Evolutionary conservation across 257 asterid species (phyloP).

Genomic region (Salvia rosmarinus): DNA sequence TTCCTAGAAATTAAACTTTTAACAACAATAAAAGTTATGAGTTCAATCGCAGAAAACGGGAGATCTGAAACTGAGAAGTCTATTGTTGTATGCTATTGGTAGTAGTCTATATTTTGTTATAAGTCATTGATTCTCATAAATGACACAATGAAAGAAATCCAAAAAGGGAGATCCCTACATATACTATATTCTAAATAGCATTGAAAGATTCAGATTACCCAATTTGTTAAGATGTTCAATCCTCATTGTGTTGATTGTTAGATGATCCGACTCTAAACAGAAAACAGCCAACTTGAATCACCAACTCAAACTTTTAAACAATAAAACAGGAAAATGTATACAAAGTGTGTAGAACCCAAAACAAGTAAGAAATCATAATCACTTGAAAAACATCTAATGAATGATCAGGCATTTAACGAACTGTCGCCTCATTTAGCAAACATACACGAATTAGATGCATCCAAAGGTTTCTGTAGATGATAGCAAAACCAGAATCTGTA

Average conservation of each 20-base stretch:
- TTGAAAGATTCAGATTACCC: slow-evolving; percentile 8
- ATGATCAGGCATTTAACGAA: background rate
- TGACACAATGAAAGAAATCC: slow-evolving; percentile 7
- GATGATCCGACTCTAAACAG: background rate
- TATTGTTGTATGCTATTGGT: too few species aligned
- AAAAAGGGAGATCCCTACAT: background rate
- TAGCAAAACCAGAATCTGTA: background rate
- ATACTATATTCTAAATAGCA: background rate
- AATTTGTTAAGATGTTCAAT: background rate
- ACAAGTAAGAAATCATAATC: slow-evolving; percentile 15
- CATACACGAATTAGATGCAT: background rate
- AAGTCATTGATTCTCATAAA: slow-evolving; percentile 5
- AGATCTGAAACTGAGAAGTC: too few species aligned
- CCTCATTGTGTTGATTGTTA: background rate
- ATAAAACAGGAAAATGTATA: background rate
- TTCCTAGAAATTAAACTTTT: too few species aligned
- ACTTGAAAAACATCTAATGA: slow-evolving; percentile 11
- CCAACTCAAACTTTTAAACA: background rate
- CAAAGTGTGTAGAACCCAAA: background rate
- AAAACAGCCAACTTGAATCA: slow-evolving; percentile 16
- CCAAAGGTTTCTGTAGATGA: background rate
- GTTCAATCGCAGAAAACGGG: background rate
- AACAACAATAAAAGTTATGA: slow-evolving; percentile 6
- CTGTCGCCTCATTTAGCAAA: background rate
- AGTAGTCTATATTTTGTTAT: too few species aligned